Conservation (phyloP, 108 stramenopile genomes). For the Aureococcus anophagefferens region DNA sequence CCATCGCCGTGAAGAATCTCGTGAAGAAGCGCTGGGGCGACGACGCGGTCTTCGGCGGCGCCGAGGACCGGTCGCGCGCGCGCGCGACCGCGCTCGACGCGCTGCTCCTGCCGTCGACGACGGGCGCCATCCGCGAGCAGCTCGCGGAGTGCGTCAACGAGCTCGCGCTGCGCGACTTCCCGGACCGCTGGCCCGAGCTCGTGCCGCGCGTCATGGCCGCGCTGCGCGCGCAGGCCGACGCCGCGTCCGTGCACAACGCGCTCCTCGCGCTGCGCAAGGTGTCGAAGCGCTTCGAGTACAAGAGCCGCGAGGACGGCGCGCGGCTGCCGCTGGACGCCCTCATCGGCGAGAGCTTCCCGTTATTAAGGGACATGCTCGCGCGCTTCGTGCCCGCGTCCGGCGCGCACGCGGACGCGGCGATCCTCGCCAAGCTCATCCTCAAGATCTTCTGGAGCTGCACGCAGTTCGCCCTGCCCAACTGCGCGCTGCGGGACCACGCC, state of each 20-base stretch:
- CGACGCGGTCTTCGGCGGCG: neutral
- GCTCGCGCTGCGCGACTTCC: slow-evolving; percentile 84
- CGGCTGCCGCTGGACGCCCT: neutral
- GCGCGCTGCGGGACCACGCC: slow-evolving; percentile 24
- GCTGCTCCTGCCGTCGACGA: slow-evolving; percentile 71
- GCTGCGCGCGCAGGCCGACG: slow-evolving; percentile 50
- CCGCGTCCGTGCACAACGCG: slow-evolving; percentile 74
- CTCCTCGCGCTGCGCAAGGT: slow-evolving; percentile 84
- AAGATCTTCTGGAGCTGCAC: slow-evolving; percentile 96
- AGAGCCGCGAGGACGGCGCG: neutral
- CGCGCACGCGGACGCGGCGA: neutral
- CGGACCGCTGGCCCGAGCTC: slow-evolving; percentile 75
- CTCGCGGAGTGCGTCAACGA: slow-evolving; percentile 80
- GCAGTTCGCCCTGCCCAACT: slow-evolving; percentile 76
- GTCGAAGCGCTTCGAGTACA: neutral
- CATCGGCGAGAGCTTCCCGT: neutral
- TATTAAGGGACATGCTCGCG: no score
- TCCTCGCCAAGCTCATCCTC: slow-evolving; percentile 15
- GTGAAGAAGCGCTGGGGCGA: slow-evolving; percentile 10
- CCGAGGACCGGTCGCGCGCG: slow-evolving; percentile 57
- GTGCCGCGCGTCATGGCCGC: slow-evolving; percentile 67
- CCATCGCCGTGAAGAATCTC: slow-evolving; percentile 26
- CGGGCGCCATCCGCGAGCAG: slow-evolving; percentile 63
- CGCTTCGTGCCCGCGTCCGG: neutral
- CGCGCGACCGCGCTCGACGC: slow-evolving; percentile 60